Conservation (phyloP, 768 basidiomycete genomes). For the Pisolithus tinctorius region DNA sequence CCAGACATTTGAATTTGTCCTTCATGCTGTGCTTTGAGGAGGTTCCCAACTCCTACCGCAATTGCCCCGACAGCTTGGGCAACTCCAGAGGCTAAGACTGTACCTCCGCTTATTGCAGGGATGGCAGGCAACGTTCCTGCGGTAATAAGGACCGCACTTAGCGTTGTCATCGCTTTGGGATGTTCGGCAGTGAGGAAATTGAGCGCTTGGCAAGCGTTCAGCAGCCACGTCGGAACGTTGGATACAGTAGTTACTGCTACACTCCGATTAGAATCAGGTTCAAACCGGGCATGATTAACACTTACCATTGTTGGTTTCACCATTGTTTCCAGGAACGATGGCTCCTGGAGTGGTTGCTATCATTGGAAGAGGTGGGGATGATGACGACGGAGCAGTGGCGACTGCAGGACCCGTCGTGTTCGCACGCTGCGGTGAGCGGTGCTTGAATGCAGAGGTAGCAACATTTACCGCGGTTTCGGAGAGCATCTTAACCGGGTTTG, state of each 20-base stretch:
- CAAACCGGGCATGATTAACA: not conserved
- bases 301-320: slow-evolving; percentile 15
- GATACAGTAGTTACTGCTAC: slow-evolving; percentile 38
- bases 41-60: slow-evolving; percentile 63
- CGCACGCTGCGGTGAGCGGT: slow-evolving; percentile 23
- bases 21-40: slow-evolving; percentile 45
- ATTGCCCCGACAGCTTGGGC: slow-evolving; percentile 76
- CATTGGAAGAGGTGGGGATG: slow-evolving; percentile 6
- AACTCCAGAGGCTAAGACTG: slow-evolving; percentile 63
- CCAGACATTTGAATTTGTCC: slow-evolving; percentile 25
- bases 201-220: slow-evolving; percentile 71
- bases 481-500: slow-evolving; percentile 28
- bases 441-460: slow-evolving; percentile 20
- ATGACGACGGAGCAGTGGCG: slow-evolving; percentile 6
- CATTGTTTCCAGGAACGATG: not conserved
- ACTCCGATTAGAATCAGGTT: not conserved
- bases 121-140: slow-evolving; percentile 69
- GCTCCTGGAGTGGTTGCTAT: slow-evolving; percentile 12
- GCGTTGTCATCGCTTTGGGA: slow-evolving; percentile 65
- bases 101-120: slow-evolving; percentile 65
- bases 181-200: slow-evolving; percentile 71
- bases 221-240: slow-evolving; percentile 67
- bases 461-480: slow-evolving; percentile 26
- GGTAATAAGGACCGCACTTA: slow-evolving; percentile 74
- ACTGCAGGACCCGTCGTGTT: slow-evolving; percentile 23